Conservation (phyloP, 306 rosid genomes). For the Cicer chorassanicum region DNA sequence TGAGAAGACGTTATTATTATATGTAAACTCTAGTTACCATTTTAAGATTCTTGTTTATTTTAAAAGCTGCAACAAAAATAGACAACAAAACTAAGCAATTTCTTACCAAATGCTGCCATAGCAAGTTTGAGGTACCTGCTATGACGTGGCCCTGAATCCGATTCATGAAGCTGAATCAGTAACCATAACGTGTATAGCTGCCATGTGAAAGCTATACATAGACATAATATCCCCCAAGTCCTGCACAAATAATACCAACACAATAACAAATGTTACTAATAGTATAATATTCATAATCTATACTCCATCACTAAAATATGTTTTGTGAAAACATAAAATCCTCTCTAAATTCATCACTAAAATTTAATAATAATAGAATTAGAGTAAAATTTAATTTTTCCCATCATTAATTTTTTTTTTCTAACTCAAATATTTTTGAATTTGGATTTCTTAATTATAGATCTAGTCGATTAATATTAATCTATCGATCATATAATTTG, state of each 20-base stretch:
- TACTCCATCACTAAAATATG: too few species aligned
- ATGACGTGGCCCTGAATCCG: conserved; percentile 65
- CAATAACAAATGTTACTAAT: neutral
- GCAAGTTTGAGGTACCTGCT: conserved; percentile 80
- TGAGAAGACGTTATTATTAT: neutral
- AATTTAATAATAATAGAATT: too few species aligned
- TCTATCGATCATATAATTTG: too few species aligned
- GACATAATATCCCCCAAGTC: conserved; percentile 67
- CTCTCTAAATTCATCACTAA: too few species aligned
- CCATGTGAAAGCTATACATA: conserved; percentile 62
- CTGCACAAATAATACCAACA: conserved; percentile 48
- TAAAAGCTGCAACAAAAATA: neutral
- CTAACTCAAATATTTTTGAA: too few species aligned
- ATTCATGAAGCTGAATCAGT: conserved; percentile 75
- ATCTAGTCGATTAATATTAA: too few species aligned
- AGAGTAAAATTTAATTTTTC: too few species aligned
- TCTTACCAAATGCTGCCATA: conserved; percentile 72
- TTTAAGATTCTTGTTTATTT: neutral
- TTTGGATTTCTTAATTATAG: too few species aligned
- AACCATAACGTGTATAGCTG: conserved; percentile 80
- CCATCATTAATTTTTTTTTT: too few species aligned
- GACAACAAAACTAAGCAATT: neutral
- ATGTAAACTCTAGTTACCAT: neutral
- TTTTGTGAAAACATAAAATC: too few species aligned
- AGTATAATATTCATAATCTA: neutral